Base-by-base conservation (phyloP, 2,329 filamentous ascomycete genomes). In the Thielaviopsis musarum region DNA sequence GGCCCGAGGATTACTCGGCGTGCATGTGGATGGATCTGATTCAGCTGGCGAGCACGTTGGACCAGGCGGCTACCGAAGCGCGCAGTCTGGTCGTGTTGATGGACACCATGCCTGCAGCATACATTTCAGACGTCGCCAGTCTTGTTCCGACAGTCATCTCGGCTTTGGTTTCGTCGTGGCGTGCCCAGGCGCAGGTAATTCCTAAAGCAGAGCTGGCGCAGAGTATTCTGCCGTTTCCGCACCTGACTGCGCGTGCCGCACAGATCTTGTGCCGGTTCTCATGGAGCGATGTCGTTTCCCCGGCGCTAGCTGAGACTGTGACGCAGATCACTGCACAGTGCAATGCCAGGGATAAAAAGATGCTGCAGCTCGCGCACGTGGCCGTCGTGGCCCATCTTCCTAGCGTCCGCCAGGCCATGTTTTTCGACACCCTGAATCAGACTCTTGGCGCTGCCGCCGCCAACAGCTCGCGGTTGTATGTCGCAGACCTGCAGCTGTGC, bases 361-460 rank as follows among this genome's bases (percentile, higher is more conserved):
- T 19, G 56, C 41, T 59, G 53, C 62, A 56, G 26, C 55, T 65
- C 9, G 52, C 62, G 56, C 65, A 63, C 62, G 53, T 63, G 49
- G 58, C 58, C n/a, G 57, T 62, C 41, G 62, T 66, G 38, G 63
- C 65, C 15, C 62, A 64, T 26, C 61, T 64, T 56, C 61, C 64
- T 13, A 52, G 28, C 24, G 60, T 65, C 13, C 48, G 54, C 13
- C 59, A 62, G 24, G 48, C 54, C 4, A 61, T 59, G n/a, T 54
- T 66, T 17, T 28, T 65, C 7, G 64, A 64, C 41, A 60, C 60
- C 45, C 59, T 64, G 30, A 12, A 12, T 7, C 30, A 34, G 30
- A 7, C 10, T 2, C 10, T 34, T 10, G 30, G 30, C 30, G 7
- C 30, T 12, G 2, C 30, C 9, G 2, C 10, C 7, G 30, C 30